Conservation (phyloP, 352 stramenopile species). For the Globisporangium ultimum region DNA sequence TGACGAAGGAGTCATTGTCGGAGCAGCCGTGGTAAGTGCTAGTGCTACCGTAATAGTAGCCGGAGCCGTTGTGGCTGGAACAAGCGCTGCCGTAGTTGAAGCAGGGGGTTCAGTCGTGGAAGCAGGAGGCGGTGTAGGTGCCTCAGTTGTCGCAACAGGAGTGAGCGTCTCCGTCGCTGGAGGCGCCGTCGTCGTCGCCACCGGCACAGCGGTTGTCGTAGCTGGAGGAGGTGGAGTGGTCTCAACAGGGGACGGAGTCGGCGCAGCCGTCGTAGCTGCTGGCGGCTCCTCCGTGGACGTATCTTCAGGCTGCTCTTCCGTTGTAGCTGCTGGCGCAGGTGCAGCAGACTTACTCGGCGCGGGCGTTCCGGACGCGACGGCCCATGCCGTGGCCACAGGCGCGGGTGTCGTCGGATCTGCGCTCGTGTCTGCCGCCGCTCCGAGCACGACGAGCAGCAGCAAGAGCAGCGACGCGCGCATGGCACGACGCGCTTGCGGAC, state of each 20-base stretch:
- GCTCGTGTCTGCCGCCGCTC: background rate
- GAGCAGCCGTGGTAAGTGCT: conserved; percentile 11
- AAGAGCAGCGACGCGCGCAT: background rate
- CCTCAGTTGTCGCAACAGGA: conserved; percentile 9
- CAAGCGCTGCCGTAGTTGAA: conserved; percentile 6
- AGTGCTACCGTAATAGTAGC: background rate
- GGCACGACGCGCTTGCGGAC: background rate
- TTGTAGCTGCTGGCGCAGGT: background rate
- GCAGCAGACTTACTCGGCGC: background rate
- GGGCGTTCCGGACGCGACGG: background rate
- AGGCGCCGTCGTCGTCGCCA: background rate
- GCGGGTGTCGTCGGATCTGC: background rate
- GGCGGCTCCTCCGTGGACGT: no score
- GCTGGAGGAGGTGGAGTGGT: no score
- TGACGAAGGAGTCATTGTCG: conserved; percentile 56
- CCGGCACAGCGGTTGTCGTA: no score
- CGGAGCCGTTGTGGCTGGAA: conserved; percentile 15
- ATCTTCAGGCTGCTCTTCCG: no score
- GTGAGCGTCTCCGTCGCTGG: conserved; percentile 4
- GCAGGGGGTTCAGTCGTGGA: conserved; percentile 11
- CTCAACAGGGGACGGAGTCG: no score
- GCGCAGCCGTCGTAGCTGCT: no score
- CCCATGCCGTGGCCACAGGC: background rate
- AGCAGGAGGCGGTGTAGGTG: conserved; percentile 10
- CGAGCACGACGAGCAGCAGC: background rate